These are phyloP conservation scores for Pseudomassariella vexata DNA, from an alignment of 2,329 filamentous ascomycete species.

Conservation along the genomic window DNA sequence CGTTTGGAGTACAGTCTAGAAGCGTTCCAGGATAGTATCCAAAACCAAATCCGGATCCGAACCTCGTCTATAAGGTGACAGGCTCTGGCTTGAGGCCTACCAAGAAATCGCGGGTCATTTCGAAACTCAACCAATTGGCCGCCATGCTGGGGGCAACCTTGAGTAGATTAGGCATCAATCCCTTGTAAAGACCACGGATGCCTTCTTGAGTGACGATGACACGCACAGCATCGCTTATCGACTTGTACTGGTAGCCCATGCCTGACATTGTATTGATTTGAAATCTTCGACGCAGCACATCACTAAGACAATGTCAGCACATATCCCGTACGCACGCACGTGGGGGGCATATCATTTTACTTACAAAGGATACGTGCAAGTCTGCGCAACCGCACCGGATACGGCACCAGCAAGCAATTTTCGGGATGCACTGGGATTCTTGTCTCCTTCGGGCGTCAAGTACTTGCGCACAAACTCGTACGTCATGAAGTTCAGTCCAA, in stretches of 20 bases:
- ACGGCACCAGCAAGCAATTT: conserved; percentile 88
- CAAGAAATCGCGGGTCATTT: conserved; percentile 84
- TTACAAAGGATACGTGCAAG: conserved; percentile 97
- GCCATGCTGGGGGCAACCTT: conserved; percentile 99
- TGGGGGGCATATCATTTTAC: conserved; percentile 28
- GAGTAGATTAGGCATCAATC: conserved; percentile 87
- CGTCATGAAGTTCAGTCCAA: conserved; percentile 97
- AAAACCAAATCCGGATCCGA: neutral
- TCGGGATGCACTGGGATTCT: conserved; percentile 70
- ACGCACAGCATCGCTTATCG: conserved; percentile 74
- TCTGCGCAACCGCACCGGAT: conserved; percentile 94
- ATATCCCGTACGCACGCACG: no score
- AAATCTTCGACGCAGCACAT: conserved; percentile 87
- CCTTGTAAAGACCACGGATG: conserved; percentile 83
- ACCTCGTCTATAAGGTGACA: conserved; percentile 6
- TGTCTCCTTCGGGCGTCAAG: conserved; percentile 81
- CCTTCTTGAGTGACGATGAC: conserved; percentile 84
- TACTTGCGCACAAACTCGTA: conserved; percentile 84
- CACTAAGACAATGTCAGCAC: no score
- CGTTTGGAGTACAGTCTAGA: conserved; percentile 8
- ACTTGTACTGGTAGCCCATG: conserved; percentile 94
- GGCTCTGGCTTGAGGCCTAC: conserved; percentile 50
- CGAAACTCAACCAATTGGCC: conserved; percentile 95
- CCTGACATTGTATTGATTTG: conserved; percentile 99
- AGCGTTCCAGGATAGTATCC: conserved; percentile 9